Percentiles rank a stretch among this genome's conserved stretches.
These are phyloP conservation scores for Austroboletus olivaceoglutinosus DNA, from an alignment of 1,284 basidiomycete genomes.

Conservation along the genomic window DNA sequence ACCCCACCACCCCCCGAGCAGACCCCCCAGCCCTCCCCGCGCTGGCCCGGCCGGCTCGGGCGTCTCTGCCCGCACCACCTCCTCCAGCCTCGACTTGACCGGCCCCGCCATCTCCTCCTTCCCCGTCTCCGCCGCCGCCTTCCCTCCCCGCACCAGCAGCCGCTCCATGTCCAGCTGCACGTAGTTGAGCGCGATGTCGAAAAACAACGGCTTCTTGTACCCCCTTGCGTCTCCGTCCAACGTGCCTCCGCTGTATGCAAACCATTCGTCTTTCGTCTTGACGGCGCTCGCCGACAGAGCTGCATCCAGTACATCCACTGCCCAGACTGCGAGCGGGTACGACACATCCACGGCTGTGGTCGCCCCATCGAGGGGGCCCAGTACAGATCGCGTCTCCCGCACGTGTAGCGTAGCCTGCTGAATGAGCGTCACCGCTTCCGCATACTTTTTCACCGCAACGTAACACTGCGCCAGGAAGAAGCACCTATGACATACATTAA, in stretches of 20 bases:
- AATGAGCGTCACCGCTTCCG: conserved; percentile 65
- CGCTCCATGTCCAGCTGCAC: conserved; percentile 81
- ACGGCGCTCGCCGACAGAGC: conserved; percentile 49
- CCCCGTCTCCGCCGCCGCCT: conserved; percentile 29
- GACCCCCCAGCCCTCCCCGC: conserved; percentile 40
- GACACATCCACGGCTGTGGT: conserved; percentile 43
- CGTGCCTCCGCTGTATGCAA: conserved; percentile 69
- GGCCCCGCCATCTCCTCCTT: conserved; percentile 24
- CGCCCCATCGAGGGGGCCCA: conserved; percentile 45
- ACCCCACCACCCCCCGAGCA: conserved; percentile 60
- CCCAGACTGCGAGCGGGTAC: conserved; percentile 48
- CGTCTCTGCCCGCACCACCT: conserved; percentile 35
- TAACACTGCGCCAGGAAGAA: conserved; percentile 73
- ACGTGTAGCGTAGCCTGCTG: conserved; percentile 69
- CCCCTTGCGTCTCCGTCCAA: conserved; percentile 43
- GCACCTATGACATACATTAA: conserved; percentile 43
- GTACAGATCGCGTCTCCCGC: conserved; percentile 59
- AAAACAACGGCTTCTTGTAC: conserved; percentile 84
- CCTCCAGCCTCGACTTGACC: conserved; percentile 27
- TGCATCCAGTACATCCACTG: conserved; percentile 53
- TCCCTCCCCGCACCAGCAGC: conserved; percentile 69
- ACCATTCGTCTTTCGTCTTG: conserved; percentile 76
- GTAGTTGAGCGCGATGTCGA: conserved; percentile 93
- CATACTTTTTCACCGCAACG: conserved; percentile 63
- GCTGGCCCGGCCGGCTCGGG: conserved; percentile 37